A percentile compares a stretch with the other conserved stretches of the same genome.
Evolutionary conservation across 2,329 filamentous ascomycete species (phyloP).

Genomic region (Fusarium lateritium): DNA sequence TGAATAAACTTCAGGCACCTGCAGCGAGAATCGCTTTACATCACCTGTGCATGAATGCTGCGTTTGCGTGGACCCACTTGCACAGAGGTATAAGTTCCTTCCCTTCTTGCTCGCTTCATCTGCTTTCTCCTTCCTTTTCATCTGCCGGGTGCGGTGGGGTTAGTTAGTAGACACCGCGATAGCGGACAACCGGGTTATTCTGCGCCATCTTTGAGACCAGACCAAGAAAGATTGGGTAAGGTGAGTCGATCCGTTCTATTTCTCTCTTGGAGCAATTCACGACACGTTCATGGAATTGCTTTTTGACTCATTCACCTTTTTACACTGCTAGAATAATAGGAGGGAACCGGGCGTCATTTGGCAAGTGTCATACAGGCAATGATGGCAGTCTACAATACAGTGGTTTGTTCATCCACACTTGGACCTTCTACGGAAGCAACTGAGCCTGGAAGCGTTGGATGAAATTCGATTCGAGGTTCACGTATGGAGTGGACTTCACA

Average conservation of each 20-base stretch:
- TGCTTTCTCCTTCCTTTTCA: too few relatives aligned
- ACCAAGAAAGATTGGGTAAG: neutral
- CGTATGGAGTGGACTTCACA: conserved; percentile 4
- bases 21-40: neutral
- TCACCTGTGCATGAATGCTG: neutral
- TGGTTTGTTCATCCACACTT: neutral
- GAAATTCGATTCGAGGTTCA: conserved; percentile 2
- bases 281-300: neutral
- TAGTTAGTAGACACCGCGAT: neutral
- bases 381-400: conserved; percentile 11
- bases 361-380: conserved; percentile 14
- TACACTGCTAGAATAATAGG: conserved; percentile 7
- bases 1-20: too few relatives aligned
- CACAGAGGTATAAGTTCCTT: neutral
- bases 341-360: neutral
- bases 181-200: neutral
- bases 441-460: conserved; percentile 18
- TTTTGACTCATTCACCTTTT: neutral
- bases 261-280: too few relatives aligned
- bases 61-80: neutral
- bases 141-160: too few relatives aligned
- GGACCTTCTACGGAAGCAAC: conserved; percentile 2
- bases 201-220: neutral
- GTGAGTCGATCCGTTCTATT: neutral
- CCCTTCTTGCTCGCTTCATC: neutral